Evolutionary conservation across 306 rosid species (phyloP).

Genomic region (Prunus salicina): DNA sequence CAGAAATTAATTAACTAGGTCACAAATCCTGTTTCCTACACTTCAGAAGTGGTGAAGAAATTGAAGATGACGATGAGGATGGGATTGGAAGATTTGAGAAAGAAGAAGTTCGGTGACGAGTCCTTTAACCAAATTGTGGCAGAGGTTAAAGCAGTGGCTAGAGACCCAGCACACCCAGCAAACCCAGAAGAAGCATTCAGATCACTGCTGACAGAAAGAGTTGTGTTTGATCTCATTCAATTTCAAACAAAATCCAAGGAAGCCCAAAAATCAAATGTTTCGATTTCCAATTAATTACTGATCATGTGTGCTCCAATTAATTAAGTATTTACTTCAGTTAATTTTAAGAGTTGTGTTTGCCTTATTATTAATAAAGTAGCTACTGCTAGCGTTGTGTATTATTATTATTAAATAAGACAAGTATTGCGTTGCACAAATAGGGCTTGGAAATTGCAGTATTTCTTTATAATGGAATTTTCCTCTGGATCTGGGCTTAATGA

Average conservation of each 20-base stretch:
- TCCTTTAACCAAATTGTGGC: background rate
- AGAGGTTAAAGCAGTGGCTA: background rate
- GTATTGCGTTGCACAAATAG: background rate
- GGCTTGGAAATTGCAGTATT: slow-evolving; percentile 3
- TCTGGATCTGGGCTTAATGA: no score
- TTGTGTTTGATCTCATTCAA: background rate
- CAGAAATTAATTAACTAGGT: background rate
- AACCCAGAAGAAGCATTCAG: background rate
- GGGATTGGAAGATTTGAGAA: background rate
- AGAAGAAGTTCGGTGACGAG: background rate
- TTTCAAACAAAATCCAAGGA: background rate
- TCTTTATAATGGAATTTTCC: background rate
- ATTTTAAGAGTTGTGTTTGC: no score
- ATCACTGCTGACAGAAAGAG: background rate
- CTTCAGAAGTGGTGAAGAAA: background rate
- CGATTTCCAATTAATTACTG: no score
- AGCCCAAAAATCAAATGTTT: no score
- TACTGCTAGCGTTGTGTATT: background rate
- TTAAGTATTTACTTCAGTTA: no score
- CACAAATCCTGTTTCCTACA: background rate
- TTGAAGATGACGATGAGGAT: background rate
- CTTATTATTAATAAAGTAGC: no score
- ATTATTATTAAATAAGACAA: background rate
- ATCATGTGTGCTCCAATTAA: no score
- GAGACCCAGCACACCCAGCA: background rate